Conservation (phyloP, 1,139 yeast species). For the Nakaseomyces delphensis region DNA sequence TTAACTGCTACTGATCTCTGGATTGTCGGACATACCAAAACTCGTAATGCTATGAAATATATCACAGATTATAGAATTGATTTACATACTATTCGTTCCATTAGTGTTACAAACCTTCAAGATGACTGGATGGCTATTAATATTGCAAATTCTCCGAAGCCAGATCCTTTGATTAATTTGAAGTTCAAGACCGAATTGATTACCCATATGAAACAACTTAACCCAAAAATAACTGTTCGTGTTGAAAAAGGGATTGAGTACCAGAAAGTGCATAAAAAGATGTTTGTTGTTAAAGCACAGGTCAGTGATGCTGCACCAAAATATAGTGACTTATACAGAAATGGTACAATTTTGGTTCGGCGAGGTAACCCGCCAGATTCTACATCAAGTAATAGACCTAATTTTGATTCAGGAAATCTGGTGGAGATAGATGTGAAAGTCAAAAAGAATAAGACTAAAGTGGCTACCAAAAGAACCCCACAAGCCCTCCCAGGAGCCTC, state of each 20-base stretch:
- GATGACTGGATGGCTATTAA: constrained; percentile 92
- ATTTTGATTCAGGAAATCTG: constrained; percentile 11
- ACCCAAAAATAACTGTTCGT: constrained; percentile 50
- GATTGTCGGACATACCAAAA: constrained; percentile 61
- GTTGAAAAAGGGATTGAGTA: constrained; percentile 71
- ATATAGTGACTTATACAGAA: constrained; percentile 70
- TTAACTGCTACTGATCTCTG: constrained; percentile 55
- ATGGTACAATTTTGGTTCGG: constrained; percentile 75
- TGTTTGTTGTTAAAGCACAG: constrained; percentile 63
- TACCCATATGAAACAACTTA: constrained; percentile 61
- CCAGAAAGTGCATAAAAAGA: constrained; percentile 84
- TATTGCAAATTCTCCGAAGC: constrained; percentile 45
- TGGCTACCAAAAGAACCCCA: constrained; percentile 12
- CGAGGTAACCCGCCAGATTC: constrained; percentile 73
- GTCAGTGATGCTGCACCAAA: constrained; percentile 52
- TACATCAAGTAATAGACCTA: constrained; percentile 64
- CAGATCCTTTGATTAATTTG: constrained; percentile 76
- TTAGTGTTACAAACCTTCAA: constrained; percentile 65
- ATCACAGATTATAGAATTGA: constrained; percentile 58
- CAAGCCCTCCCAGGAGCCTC: constrained; percentile 7
- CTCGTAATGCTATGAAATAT: constrained; percentile 64
- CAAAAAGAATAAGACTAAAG: constrained; percentile 27
- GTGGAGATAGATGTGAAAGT: neutral
- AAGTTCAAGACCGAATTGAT: constrained; percentile 84
- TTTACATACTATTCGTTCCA: constrained; percentile 49